Base-by-base conservation (phyloP, 805 yeast species). In the Ogataea pilisensis region DNA sequence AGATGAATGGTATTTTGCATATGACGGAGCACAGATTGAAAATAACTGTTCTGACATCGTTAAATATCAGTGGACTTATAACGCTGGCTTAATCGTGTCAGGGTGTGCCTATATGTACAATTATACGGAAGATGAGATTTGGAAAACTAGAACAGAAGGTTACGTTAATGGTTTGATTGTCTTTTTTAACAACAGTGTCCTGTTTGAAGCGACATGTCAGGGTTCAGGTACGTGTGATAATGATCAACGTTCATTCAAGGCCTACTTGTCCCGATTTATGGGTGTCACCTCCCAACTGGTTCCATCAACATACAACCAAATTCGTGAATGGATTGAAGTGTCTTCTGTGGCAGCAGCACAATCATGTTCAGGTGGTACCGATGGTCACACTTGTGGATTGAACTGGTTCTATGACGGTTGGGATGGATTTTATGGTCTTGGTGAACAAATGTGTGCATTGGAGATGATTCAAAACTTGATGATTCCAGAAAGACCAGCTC, bases 161-260 rank as follows among this genome's bases (percentile, higher is more conserved):
- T 68, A 85, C 44, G 64, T 84, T 44, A 57, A 68, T 46, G 85
- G 89, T 20, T 60, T 80, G 8, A 48, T 55, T 24, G 75, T 75
- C 3, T 80, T 83, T 57, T 84, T 86, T 63, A 64, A 73, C 34
- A 52, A 65, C 28, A 63, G 66, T 33, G 66, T 86, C 36, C 72
- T 87, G 78, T 85, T 72, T 56, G 98, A 90, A 60, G 82, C 83
- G 6, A 88, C 95, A 1, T 90, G 97, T 63, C 95, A 86, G 68
- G 69, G 71, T 14, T 50, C 66, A 2, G 59, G 57, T 8, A 68
- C 72, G 30, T 90, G 98, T 69, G 77, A 86, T 63, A 82, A 77
- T 41, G 97, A 90, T 69, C 95, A 90, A 69, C 73, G 95, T 44
- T 79, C 93, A n/a, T 90, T 91, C 73, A 87, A 85, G 68, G 95